Base-by-base conservation (phyloP, 2,329 filamentous ascomycete genomes). In the Alternaria novae-zelandiae region DNA sequence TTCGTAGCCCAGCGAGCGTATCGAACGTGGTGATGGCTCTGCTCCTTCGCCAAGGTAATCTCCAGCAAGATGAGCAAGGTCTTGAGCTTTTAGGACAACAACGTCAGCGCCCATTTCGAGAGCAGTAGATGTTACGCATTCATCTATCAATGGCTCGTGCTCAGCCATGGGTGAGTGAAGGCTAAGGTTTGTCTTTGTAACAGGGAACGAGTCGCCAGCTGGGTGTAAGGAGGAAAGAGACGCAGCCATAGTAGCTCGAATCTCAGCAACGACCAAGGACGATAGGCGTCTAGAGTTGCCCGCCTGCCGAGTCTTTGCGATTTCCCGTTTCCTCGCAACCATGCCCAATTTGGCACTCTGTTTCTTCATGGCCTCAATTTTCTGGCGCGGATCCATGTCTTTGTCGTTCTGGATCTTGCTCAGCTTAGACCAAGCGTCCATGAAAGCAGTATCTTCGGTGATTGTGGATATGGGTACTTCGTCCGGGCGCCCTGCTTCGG, bases 11-110 rank as follows among this genome's bases (percentile, higher is more conserved):
- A 87, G 76, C 62, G 84, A 75, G 64, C 83, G 74, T 68, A 86
- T 70, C 57, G 82, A 73, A 30, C 78, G 71, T 12, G 79, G 74
- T 84, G 41, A 88, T 83, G 49, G 86, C 81, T 67, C 82, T n/a
- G 81, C 64, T 64, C 86, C 84, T 71, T 91, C 88, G 5, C 90
- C 90, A 10, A 94, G 79, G 70, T 94, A 93, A 46, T 88, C 85
- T 3, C 90, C 90, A 0, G 90, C 85, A 25, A 96, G 82, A 54
- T 90, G 85, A 4, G 90, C 90, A 57, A 96, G 81, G 72, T 91
- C 90, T 65, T 89, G 86, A 1, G 92, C 88, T 72, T 90, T 87
- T 11, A 96, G 75, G 20, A 87, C 85, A 30, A 96, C 81, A 4
- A 95, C 74, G 68, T 95, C 89, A 4, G 91, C 90, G 7, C 81